Evolutionary conservation across 768 basidiomycete genomes (phyloP).

Genomic region (Podaxis sp.): DNA sequence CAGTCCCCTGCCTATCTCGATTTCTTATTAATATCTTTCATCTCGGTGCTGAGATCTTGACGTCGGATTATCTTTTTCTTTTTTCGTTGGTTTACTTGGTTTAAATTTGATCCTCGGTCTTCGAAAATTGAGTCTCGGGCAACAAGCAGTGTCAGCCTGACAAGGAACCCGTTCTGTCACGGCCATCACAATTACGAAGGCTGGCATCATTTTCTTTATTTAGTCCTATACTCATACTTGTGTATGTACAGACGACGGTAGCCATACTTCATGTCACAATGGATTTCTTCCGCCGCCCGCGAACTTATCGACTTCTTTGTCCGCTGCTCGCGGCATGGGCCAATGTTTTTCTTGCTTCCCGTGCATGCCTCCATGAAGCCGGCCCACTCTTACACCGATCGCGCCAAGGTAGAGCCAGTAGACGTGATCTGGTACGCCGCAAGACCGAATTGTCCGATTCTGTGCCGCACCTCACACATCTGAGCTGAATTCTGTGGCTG

Average conservation of each 20-base stretch:
- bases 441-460: no score
- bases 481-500: no score
- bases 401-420: no score
- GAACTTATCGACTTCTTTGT: neutral
- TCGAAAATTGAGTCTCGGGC: neutral
- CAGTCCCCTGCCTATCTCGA: neutral
- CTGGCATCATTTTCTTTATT: neutral
- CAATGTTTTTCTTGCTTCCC: neutral
- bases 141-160: neutral
- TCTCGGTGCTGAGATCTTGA: slow-evolving; percentile 6
- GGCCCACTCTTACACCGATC: no score
- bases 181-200: neutral
- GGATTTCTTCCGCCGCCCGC: neutral
- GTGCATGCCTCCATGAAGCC: no score
- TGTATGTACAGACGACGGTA: neutral
- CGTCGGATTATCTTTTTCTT: neutral
- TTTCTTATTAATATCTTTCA: neutral
- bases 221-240: neutral
- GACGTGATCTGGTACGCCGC: no score
- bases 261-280: neutral
- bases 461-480: no score
- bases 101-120: neutral
- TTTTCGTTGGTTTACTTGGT: neutral
- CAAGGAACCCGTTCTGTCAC: neutral
- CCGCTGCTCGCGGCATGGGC: neutral